These are phyloP conservation scores for Ascochyta lentis DNA, from an alignment of 2,329 filamentous ascomycete genomes.

Conservation along the genomic window DNA sequence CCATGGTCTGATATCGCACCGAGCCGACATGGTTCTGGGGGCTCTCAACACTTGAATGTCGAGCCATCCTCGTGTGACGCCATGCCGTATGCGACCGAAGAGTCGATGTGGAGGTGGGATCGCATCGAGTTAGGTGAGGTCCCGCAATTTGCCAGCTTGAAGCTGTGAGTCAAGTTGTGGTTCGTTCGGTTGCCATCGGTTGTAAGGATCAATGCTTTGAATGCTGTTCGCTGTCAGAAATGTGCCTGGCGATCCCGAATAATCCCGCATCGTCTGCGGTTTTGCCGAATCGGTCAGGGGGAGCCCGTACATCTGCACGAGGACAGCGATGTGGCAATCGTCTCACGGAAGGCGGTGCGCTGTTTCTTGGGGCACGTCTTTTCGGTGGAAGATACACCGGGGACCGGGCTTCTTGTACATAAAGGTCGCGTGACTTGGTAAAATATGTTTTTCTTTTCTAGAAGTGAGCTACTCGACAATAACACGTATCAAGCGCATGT, in stretches of 20 bases:
- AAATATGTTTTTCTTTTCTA: no score
- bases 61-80: constrained; percentile 18
- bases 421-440: background rate
- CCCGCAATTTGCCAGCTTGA: constrained; percentile 15
- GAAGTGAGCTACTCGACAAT: no score
- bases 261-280: constrained; percentile 20
- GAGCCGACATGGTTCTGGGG: constrained; percentile 1
- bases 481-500: no score
- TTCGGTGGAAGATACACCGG: background rate
- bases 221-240: constrained; percentile 20
- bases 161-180: constrained; percentile 4
- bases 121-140: constrained; percentile 7
- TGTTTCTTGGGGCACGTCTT: constrained; percentile 1
- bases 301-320: constrained; percentile 7
- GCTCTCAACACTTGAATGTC: constrained; percentile 12
- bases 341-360: constrained; percentile 17
- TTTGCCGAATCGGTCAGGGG: constrained; percentile 25
- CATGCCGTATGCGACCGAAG: constrained; percentile 17
- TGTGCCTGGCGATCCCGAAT: constrained; percentile 18
- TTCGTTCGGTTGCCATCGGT: constrained; percentile 34
- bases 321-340: constrained; percentile 10
- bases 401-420: no score
- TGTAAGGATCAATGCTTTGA: constrained; percentile 13
- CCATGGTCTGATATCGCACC: constrained; percentile 11
- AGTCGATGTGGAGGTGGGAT: constrained; percentile 15